These are phyloP conservation scores for Hyaloscypha bicolor DNA, from an alignment of 495 filamentous ascomycete species.

Conservation along the genomic window DNA sequence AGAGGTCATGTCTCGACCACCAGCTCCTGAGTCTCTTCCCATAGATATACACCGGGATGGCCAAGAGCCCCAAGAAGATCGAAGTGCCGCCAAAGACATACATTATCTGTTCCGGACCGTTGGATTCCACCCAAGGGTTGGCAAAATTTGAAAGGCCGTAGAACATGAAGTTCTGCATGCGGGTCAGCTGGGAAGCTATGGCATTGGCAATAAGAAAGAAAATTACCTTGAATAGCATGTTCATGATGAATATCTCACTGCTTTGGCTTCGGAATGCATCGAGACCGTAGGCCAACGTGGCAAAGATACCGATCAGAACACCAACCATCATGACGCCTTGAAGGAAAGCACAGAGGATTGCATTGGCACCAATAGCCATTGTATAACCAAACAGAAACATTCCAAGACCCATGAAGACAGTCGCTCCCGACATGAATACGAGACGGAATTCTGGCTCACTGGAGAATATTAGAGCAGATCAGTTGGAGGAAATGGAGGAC, in stretches of 20 bases:
- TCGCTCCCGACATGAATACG: background rate
- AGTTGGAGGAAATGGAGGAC: background rate
- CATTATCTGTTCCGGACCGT: conserved; percentile 4
- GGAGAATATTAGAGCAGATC: background rate
- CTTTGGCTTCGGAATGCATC: conserved; percentile 10
- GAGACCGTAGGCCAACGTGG: background rate
- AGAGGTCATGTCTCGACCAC: conserved; percentile 4
- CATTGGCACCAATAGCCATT: conserved; percentile 4
- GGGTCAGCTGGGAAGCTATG: background rate
- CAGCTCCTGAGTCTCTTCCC: conserved; percentile 11
- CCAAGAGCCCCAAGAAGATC: conserved; percentile 2
- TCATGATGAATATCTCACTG: conserved; percentile 12
- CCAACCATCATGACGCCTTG: conserved; percentile 15
- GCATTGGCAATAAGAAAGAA: background rate
- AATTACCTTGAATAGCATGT: conserved; percentile 8
- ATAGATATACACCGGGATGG: conserved; percentile 3
- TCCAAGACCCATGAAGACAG: background rate
- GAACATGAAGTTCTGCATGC: conserved; percentile 14
- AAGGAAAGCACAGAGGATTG: conserved; percentile 4
- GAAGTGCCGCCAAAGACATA: conserved; percentile 12
- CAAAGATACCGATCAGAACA: conserved; percentile 5
- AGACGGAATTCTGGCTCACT: conserved; percentile 18
- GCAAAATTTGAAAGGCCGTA: conserved; percentile 10
- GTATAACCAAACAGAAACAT: conserved; percentile 12
- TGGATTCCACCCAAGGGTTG: conserved; percentile 8